phyloP scores from a whole-genome alignment of 257 asterid species.

The Nicotiana tomentosiformis region DNA sequence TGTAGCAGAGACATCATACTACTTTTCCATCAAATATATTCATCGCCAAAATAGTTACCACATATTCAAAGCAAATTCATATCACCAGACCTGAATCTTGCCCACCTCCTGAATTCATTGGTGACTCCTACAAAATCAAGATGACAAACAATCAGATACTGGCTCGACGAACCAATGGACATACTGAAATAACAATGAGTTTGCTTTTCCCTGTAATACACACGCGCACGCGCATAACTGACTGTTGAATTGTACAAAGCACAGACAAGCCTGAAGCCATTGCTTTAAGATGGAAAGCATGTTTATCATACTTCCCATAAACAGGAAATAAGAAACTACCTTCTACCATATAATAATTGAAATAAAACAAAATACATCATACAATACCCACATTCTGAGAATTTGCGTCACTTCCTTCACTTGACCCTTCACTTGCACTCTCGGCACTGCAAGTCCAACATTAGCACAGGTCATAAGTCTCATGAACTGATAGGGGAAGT shows the following conservation, averaged over 20 bases:
- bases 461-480: constrained; percentile 3
- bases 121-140: constrained; percentile 42
- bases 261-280: background rate
- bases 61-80: constrained; percentile 6
- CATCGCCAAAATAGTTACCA: background rate
- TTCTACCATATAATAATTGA: background rate
- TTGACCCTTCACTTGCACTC: constrained; percentile 85
- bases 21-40: constrained; percentile 12
- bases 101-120: constrained; percentile 41
- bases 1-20: constrained; percentile 24
- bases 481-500: constrained; percentile 2
- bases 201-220: background rate
- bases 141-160: background rate
- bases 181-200: background rate
- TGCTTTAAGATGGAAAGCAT: background rate
- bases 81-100: constrained; percentile 47
- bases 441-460: constrained; percentile 61
- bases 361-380: background rate
- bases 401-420: constrained; percentile 85
- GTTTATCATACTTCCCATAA: background rate
- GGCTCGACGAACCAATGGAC: background rate
- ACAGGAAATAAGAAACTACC: background rate
- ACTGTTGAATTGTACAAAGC: background rate
- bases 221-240: background rate
- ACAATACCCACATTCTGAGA: constrained; percentile 73